Base-by-base conservation (phyloP, 1,284 basidiomycete genomes). In the Mycena sp. region DNA sequence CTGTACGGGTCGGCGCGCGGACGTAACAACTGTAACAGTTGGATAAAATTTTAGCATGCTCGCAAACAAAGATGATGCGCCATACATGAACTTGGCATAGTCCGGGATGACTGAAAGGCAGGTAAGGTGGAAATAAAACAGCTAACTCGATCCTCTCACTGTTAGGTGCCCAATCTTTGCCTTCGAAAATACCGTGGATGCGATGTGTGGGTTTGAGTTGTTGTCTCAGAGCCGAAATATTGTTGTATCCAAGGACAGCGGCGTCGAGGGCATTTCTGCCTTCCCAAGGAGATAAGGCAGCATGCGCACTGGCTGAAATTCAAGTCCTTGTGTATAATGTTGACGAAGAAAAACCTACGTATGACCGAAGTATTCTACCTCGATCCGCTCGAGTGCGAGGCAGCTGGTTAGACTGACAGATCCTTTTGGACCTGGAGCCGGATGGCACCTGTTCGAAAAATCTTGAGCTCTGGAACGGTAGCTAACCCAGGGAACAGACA, bases 181-280 rank as follows among this genome's bases (percentile, higher is more conserved):
- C 86, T 68, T 83, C 80, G 61, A 90, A 85, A 40, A 90, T 84
- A 1, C 88, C 89, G 67, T 92, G 89, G 3, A 91, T 80, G n/a
- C 87, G 83, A 67, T 86, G 81, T 0, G 81, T 83, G 0, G 88
- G 87, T 49, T 80, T 79, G 23, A 90, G 80, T 70, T 94, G 91
- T 74, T 94, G 92, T 14, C 92, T 84, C 25, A 94, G 80, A 2
- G 85, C 85, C 2, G 88, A 87, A 30, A 94, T 83, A 64, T 86
- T 87, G 60, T 81, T 86, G 74, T 93, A 93, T 19, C 87, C 88
- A 6, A 90, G 80, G 9, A 91, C 87, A 4, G 88, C 91, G 2
- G 91, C 92, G 71, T 93, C 91, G 14, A 92, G 80, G 1, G 92
- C 91, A 67, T 93, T 94, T 67, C 79, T 81, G 6, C 89, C 92